A percentile compares a stretch with the other conserved stretches of the same genome.
Conservation (phyloP, 345 rosid genomes). For the thale cress (Arabidopsis thaliana) region TAIR10.1 NC_003074.8:23023501-23024000, state of each 20-base stretch:
- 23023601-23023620: slow-evolving; percentile 63
- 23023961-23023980: slow-evolving; percentile 62
- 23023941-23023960: slow-evolving; percentile 75
- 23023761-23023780: slow-evolving; percentile 64
- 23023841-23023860: slow-evolving; percentile 81
- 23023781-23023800: slow-evolving; percentile 56
- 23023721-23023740: slow-evolving; percentile 49
- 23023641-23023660: slow-evolving; percentile 53
- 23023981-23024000: slow-evolving; percentile 79
- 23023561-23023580: slow-evolving; percentile 71
- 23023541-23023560: slow-evolving; percentile 70
- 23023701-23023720: not conserved
- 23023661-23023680: slow-evolving; percentile 7
- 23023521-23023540: slow-evolving; percentile 73
- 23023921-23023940: slow-evolving; percentile 65
- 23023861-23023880: slow-evolving; percentile 65
- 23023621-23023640: slow-evolving; percentile 74
- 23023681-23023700: not conserved
- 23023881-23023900: slow-evolving; percentile 70
- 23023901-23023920: slow-evolving; percentile 58
- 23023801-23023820: slow-evolving; percentile 71
- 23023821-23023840: slow-evolving; percentile 62
- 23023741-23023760: slow-evolving; percentile 66
- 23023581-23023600: slow-evolving; percentile 66
- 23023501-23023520: slow-evolving; percentile 67